Percentiles rank a stretch among this genome's conserved stretches.
Conservation (phyloP, 352 stramenopile species). For the Globisporangium recalcitrans region DNA sequence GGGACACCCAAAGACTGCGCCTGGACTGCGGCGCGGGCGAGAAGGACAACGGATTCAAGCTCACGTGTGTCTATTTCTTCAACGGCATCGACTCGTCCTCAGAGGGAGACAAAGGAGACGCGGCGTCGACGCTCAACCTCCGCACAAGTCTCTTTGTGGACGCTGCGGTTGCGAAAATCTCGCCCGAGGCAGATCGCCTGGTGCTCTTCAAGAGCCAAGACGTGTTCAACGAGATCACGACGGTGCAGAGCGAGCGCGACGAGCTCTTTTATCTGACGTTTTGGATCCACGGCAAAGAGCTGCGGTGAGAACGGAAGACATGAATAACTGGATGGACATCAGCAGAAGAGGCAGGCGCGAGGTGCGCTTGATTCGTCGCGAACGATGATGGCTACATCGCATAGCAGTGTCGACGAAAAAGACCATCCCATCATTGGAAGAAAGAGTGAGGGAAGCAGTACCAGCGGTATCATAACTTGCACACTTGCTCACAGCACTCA, state of each 20-base stretch:
- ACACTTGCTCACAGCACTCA: no score
- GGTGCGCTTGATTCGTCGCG: no score
- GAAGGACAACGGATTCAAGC: conserved; percentile 74
- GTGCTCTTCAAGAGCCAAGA: conserved; percentile 64
- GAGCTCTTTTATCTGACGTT: conserved; percentile 69
- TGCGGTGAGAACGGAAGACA: conserved; percentile 15
- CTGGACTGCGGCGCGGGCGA: conserved; percentile 63
- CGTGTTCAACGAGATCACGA: conserved; percentile 66
- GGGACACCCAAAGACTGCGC: conserved; percentile 47
- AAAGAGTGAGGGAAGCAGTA: no score
- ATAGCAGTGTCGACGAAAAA: no score
- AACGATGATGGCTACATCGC: background rate
- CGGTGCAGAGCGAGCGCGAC: conserved; percentile 17
- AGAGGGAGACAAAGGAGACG: background rate
- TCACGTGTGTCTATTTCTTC: conserved; percentile 75
- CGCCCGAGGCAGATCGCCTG: conserved; percentile 40
- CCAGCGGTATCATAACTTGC: no score
- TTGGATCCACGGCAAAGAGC: conserved; percentile 73
- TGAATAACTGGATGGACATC: background rate
- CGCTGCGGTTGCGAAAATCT: conserved; percentile 28
- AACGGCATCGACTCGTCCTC: conserved; percentile 19
- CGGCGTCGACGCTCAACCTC: conserved; percentile 27
- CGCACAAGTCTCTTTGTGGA: conserved; percentile 27
- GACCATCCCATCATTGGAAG: no score
- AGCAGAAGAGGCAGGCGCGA: background rate